These are phyloP conservation scores for Rhizopogon vulgaris DNA, from an alignment of 768 basidiomycete species.

Conservation along the genomic window DNA sequence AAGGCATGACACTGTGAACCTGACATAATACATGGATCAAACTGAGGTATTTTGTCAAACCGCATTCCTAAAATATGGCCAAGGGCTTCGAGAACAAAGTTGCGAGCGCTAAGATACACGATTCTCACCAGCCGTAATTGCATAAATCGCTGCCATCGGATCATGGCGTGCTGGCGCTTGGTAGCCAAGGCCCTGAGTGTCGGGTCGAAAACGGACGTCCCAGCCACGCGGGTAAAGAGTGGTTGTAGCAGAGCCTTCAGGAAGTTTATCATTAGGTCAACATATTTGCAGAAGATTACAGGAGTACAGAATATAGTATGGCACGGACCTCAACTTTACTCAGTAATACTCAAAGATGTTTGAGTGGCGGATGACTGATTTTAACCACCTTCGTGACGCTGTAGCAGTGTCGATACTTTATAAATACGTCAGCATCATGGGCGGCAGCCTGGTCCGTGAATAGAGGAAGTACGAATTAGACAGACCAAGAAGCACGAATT, in stretches of 20 bases:
- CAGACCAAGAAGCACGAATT: no score
- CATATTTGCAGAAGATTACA: background rate
- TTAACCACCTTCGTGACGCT: background rate
- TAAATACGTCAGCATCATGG: background rate
- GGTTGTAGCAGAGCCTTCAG: background rate
- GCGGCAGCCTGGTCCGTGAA: no score
- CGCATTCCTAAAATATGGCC: background rate
- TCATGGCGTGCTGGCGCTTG: background rate
- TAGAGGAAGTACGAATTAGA: background rate
- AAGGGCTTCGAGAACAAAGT: background rate
- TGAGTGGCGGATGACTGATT: background rate
- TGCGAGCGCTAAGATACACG: background rate
- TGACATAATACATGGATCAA: background rate
- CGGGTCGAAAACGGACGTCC: background rate
- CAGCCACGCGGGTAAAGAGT: background rate
- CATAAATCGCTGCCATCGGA: background rate
- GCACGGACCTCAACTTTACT: background rate
- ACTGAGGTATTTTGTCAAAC: background rate
- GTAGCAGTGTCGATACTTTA: background rate
- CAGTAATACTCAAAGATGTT: background rate
- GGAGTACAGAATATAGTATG: no score
- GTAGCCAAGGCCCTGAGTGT: background rate
- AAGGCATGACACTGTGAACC: background rate
- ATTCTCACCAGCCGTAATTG: background rate
- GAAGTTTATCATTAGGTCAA: background rate